Evolutionary conservation across 345 rosid genomes (phyloP), one percentile per base, ranked within the genome.

Genomic region (Acer saccharum): DNA sequence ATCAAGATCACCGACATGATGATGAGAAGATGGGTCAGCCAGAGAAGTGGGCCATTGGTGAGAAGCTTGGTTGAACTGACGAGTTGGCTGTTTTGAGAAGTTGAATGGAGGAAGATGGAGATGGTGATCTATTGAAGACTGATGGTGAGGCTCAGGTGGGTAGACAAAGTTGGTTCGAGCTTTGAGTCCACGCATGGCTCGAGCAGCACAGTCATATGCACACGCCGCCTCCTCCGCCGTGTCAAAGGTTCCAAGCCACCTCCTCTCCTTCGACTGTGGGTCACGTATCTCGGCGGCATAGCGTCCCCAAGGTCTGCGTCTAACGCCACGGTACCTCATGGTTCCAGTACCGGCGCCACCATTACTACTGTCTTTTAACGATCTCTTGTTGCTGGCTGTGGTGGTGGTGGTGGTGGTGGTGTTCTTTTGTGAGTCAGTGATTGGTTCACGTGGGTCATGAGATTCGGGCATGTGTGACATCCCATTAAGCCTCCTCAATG

Each of bases 271-370:
- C 0, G 97, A 88, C 72, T 81, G 85, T 0, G 99, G 99, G 74
- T 96, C 99, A 23, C 99, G 86, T 80, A 96, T 96, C 88, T 96
- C 99, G 1, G 99, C 99, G 2, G 99, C 99, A n/a, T 88, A 95
- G 1, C 99, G 92, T 1, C 99, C 99, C 99, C 99, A 96, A 0
- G 99, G 99, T 64, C 99, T 83, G 12, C 97, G 84, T 5, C 99
- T 91, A 9, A 96, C 99, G 0, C 99, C 99, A 5, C 99, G 98
- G 92, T 94, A 96, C 84, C 97, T 84, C 70, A 88, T 88, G 65
- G 86, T 81, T 11, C 81, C 67, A 35, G 39, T 4, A 20, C 68
- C 81, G 4, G 79, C 18, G 16, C 65, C 70, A 18, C 65, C 70
- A 14, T 12, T 50, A 21, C 86, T 85, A 25, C 65, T 60, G 8